Percentiles rank a stretch among this genome's conserved stretches.
Evolutionary conservation across 78 protist species (phyloP).

Genomic region (Neovahlkampfia damariscottae): DNA sequence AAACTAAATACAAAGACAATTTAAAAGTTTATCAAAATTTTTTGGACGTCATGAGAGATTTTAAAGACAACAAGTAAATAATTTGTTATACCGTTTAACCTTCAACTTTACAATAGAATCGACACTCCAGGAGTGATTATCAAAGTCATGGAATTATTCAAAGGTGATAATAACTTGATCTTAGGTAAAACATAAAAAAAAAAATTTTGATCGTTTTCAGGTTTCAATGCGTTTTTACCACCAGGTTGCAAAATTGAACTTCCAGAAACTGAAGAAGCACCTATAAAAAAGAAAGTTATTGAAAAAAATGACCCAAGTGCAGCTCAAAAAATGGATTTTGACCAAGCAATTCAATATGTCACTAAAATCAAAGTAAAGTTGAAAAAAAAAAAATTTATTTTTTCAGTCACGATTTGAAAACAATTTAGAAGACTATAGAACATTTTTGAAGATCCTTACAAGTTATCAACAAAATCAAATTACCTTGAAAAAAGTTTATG

Average conservation of each 20-base stretch:
- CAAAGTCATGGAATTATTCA: background rate
- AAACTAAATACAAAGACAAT: background rate
- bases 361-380: background rate
- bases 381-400: no score
- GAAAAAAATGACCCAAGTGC: background rate
- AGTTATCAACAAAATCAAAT: constrained; percentile 70
- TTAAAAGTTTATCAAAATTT: background rate
- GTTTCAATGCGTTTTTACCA: background rate
- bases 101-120: background rate
- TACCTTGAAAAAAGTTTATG: constrained; percentile 64
- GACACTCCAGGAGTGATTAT: background rate
- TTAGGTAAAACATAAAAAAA: background rate
- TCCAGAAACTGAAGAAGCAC: background rate
- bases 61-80: background rate
- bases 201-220: background rate
- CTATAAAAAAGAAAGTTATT: background rate
- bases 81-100: background rate
- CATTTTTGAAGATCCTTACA: constrained; percentile 76
- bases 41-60: background rate
- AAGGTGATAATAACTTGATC: background rate
- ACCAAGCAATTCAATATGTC: background rate
- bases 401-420: constrained; percentile 51
- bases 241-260: background rate
- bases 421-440: constrained; percentile 73
- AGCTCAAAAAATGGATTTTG: background rate